Percentiles rank a stretch among this genome's conserved stretches.
These are phyloP conservation scores for Niebla homalea DNA, from an alignment of 495 filamentous ascomycete genomes.

Conservation along the genomic window DNA sequence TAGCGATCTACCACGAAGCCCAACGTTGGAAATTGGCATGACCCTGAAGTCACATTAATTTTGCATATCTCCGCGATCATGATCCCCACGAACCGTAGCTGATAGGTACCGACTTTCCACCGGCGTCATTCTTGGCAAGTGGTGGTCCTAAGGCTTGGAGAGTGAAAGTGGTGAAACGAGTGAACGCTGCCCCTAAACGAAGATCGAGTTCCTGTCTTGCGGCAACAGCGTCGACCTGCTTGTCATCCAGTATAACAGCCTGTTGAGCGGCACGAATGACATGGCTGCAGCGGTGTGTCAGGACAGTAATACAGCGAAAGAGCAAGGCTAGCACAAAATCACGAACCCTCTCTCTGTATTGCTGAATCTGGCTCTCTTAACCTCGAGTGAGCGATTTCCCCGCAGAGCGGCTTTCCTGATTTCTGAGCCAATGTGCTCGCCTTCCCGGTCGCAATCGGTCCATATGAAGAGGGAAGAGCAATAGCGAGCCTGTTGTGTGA, in stretches of 20 bases:
- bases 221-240: conserved; percentile 74
- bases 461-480: conserved; percentile 74
- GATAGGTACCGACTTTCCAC: conserved; percentile 40
- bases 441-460: conserved; percentile 98
- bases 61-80: neutral
- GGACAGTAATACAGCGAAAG: neutral
- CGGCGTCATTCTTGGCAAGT: conserved; percentile 19
- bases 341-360: conserved; percentile 86
- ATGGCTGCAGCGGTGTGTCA: conserved; percentile 32
- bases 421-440: conserved; percentile 91
- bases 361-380: conserved; percentile 82
- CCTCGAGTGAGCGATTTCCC: conserved; percentile 58
- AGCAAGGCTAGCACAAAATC: neutral
- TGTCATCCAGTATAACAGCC: conserved; percentile 67
- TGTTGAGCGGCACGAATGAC: conserved; percentile 71
- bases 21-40: conserved; percentile 92
- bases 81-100: conserved; percentile 61
- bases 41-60: conserved; percentile 38
- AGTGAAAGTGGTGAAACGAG: conserved; percentile 69
- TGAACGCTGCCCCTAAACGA: conserved; percentile 82
- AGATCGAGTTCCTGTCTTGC: conserved; percentile 88
- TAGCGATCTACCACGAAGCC: conserved; percentile 97
- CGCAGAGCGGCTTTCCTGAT: conserved; percentile 67
- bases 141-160: conserved; percentile 52
- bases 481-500: conserved; percentile 58